phyloP scores from a whole-genome alignment of 495 filamentous ascomycete genomes.

The Hyaloscypha bicolor region DNA sequence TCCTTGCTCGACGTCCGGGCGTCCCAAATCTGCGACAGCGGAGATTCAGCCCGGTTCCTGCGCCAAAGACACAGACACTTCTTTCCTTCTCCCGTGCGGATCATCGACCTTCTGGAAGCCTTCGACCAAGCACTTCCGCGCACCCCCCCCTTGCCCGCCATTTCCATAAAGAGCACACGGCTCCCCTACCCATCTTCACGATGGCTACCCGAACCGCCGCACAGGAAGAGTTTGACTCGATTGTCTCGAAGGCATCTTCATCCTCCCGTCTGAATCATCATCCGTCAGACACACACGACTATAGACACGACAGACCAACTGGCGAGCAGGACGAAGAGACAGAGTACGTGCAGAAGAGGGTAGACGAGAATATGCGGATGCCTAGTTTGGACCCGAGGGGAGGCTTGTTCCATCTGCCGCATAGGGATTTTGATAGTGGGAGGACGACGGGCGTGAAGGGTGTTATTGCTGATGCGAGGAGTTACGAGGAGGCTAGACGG shows the following conservation, averaged over 20 bases:
- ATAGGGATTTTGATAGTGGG: constrained; percentile 71
- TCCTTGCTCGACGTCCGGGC: background rate
- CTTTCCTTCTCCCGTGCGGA: background rate
- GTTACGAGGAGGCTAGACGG: constrained; percentile 73
- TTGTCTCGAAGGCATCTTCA: constrained; percentile 57
- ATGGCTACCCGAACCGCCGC: constrained; percentile 52
- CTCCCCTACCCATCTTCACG: constrained; percentile 39
- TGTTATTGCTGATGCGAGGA: constrained; percentile 93
- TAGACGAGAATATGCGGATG: constrained; percentile 60
- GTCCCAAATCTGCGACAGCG: background rate
- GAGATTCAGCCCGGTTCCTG: constrained; percentile 3
- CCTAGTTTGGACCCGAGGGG: constrained; percentile 51
- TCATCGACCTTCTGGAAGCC: background rate
- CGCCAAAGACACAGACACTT: background rate
- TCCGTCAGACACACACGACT: constrained; percentile 58
- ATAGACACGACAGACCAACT: constrained; percentile 43
- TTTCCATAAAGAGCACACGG: constrained; percentile 22
- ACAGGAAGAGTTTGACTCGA: constrained; percentile 82
- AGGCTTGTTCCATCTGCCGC: constrained; percentile 57
- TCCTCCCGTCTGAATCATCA: constrained; percentile 39
- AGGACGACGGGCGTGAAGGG: constrained; percentile 89
- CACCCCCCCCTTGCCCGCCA: background rate
- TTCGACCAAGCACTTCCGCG: background rate
- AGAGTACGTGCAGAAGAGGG: constrained; percentile 56
- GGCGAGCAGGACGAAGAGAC: constrained; percentile 60